phyloP scores from a whole-genome alignment of 1,139 yeast species.

The Saccharomyces hybrid region DNA sequence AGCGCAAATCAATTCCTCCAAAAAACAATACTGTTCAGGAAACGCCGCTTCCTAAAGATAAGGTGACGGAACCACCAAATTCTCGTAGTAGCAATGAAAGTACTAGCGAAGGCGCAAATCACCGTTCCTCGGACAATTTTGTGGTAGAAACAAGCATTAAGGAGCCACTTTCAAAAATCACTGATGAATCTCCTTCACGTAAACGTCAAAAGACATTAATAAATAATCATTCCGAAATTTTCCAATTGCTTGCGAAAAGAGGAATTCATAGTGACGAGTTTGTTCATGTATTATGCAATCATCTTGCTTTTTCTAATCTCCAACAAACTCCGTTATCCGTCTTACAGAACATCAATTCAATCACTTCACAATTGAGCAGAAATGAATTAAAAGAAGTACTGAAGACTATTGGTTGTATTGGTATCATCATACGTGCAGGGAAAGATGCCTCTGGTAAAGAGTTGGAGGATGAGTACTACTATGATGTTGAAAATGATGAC shows the following conservation, averaged over 20 bases:
- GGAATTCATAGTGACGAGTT: slow-evolving; percentile 33
- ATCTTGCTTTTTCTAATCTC: slow-evolving; percentile 76
- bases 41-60: neutral
- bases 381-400: slow-evolving; percentile 38
- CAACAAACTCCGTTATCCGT: slow-evolving; percentile 71
- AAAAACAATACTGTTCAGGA: neutral
- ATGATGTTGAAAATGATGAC: slow-evolving; percentile 66
- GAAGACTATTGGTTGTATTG: slow-evolving; percentile 44
- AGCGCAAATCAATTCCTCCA: neutral
- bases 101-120: neutral
- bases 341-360: slow-evolving; percentile 50
- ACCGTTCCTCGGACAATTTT: no score
- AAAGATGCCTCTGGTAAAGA: slow-evolving; percentile 92
- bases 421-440: slow-evolving; percentile 73
- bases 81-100: neutral
- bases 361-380: slow-evolving; percentile 37
- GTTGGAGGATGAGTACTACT: slow-evolving; percentile 81
- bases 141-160: neutral
- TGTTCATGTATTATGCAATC: slow-evolving; percentile 60
- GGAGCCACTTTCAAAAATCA: neutral
- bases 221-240: neutral
- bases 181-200: neutral
- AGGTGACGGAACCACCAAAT: neutral
- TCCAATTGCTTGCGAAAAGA: neutral
- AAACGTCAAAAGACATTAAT: neutral